Percentiles rank a stretch among this genome's conserved stretches.
Evolutionary conservation across 2,329 filamentous ascomycete species (phyloP).

Genomic region (Phialocephala sp.): DNA sequence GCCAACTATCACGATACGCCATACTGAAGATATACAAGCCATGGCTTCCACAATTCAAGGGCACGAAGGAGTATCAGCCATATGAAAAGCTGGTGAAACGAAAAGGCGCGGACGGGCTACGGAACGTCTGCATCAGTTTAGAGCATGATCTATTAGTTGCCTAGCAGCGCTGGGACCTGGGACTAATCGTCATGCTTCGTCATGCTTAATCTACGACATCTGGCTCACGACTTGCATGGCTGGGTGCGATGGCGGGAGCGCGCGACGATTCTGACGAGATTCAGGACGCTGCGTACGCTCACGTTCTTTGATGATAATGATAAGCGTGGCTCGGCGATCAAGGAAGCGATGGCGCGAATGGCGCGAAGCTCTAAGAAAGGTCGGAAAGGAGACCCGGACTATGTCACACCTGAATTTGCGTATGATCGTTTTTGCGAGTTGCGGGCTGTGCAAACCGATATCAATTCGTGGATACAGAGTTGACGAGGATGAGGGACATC

Average conservation of each 20-base stretch:
- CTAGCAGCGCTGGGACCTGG: slow-evolving; percentile 6
- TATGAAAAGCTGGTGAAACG: background rate
- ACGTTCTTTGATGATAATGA: background rate
- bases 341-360: background rate
- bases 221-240: background rate
- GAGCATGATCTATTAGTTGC: slow-evolving; percentile 19
- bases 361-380: background rate
- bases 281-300: background rate
- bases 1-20: slow-evolving; percentile 25
- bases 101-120: slow-evolving; percentile 5
- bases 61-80: slow-evolving; percentile 4
- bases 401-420: background rate
- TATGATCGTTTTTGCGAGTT: background rate
- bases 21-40: slow-evolving; percentile 26
- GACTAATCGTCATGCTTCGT: background rate
- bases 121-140: slow-evolving; percentile 23
- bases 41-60: slow-evolving; percentile 26
- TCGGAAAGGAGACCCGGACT: too few species aligned
- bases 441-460: background rate
- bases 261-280: background rate
- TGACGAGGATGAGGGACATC: background rate
- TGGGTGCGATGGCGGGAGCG: background rate
- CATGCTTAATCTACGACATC: background rate
- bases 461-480: background rate
- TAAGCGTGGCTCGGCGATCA: background rate